Evolutionary conservation across 805 yeast genomes (phyloP).

Genomic region (Scheffersomyces lignosus): DNA sequence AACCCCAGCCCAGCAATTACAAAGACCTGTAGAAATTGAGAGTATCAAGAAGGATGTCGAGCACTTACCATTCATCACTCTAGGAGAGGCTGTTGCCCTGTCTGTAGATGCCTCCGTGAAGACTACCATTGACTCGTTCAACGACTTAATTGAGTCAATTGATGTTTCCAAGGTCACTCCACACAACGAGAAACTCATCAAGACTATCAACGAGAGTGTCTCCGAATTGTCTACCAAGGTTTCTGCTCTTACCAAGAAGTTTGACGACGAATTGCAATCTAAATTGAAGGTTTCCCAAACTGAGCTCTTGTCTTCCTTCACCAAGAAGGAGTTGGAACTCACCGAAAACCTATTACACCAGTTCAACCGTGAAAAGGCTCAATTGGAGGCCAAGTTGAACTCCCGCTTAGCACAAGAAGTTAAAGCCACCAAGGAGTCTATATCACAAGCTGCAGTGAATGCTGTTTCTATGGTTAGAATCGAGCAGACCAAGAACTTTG

Average conservation of each 20-base stretch:
- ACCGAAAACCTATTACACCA: constrained; percentile 60
- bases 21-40: constrained; percentile 40
- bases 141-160: constrained; percentile 35
- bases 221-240: constrained; percentile 30
- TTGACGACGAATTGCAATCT: constrained; percentile 36
- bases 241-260: constrained; percentile 30
- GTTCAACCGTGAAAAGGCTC: constrained; percentile 60
- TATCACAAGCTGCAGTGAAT: constrained; percentile 72
- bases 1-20: constrained; percentile 44
- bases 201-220: constrained; percentile 33
- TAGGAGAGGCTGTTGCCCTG: constrained; percentile 18
- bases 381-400: constrained; percentile 59
- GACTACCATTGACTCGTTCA: constrained; percentile 38
- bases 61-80: constrained; percentile 33
- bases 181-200: constrained; percentile 29
- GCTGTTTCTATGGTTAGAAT: constrained; percentile 65
- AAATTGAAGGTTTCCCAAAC: constrained; percentile 39
- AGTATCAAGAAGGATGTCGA: constrained; percentile 27
- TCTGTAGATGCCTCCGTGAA: constrained; percentile 34
- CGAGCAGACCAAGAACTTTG: constrained; percentile 67
- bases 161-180: constrained; percentile 27
- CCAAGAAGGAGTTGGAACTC: constrained; percentile 54
- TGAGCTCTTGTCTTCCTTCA: constrained; percentile 38
- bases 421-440: constrained; percentile 61
- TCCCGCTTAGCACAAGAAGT: constrained; percentile 62